These are phyloP conservation scores for Vigna unguiculata DNA, from an alignment of 306 rosid genomes.

Conservation along the genomic window DNA sequence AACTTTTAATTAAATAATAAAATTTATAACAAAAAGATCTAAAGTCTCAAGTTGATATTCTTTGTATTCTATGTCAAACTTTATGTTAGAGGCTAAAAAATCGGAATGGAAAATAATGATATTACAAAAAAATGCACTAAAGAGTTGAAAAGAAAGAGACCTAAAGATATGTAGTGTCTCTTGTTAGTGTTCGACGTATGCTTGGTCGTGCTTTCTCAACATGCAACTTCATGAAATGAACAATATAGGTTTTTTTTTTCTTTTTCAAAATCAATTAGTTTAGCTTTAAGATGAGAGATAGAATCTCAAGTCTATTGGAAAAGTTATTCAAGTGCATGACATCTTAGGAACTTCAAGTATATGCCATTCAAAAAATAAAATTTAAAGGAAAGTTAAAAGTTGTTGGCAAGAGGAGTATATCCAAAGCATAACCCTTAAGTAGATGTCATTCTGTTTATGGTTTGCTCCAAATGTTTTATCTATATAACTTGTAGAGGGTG, in stretches of 20 bases:
- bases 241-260: conserved; percentile 7
- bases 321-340: not conserved
- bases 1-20: too few species aligned
- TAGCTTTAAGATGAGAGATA: not conserved
- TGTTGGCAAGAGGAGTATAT: conserved; percentile 16
- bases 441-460: conserved; percentile 26
- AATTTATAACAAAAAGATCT: too few species aligned
- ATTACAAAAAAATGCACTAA: not conserved
- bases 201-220: conserved; percentile 7
- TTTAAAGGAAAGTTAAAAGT: not conserved
- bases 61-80: too few species aligned
- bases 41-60: not conserved
- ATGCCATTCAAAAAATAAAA: not conserved
- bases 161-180: too few species aligned
- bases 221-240: conserved; percentile 5
- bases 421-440: conserved; percentile 40
- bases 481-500: conserved; percentile 43
- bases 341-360: conserved; percentile 20
- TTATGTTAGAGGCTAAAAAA: not conserved
- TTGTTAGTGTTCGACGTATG: not conserved
- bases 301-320: conserved; percentile 25
- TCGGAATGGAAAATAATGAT: not conserved
- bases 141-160: not conserved
- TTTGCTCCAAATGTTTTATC: not conserved
- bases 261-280: not conserved